phyloP scores from a whole-genome alignment of 2,329 filamentous ascomycete species.

The Fusarium phyllophilum region DNA sequence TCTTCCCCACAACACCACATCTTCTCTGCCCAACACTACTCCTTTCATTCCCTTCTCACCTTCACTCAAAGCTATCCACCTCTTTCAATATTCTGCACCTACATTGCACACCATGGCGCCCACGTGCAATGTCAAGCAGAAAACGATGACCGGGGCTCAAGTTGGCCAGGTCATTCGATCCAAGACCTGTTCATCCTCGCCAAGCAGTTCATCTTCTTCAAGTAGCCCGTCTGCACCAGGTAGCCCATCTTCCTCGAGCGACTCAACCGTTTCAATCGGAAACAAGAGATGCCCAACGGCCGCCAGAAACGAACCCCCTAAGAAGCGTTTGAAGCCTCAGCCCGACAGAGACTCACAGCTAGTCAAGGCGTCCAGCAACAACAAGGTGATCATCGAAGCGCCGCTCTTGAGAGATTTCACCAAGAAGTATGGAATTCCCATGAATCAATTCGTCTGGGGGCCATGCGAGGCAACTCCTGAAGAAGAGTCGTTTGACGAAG shows the following conservation, averaged over 20 bases:
- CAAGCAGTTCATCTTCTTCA: neutral
- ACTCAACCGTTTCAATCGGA: neutral
- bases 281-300: neutral
- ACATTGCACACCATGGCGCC: neutral
- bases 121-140: neutral
- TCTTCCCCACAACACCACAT: neutral
- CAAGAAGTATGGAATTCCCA: slow-evolving; percentile 18
- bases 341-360: neutral
- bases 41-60: neutral
- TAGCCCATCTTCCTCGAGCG: neutral
- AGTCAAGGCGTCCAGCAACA: neutral
- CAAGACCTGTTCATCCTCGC: neutral
- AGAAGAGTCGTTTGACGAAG: slow-evolving; percentile 22
- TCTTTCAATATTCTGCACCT: neutral
- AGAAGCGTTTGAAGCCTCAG: neutral
- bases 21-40: neutral
- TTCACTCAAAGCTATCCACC: neutral
- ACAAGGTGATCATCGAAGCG: slow-evolving; percentile 1
- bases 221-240: neutral
- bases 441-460: slow-evolving; percentile 24
- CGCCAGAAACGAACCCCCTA: neutral
- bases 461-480: neutral
- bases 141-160: neutral
- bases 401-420: slow-evolving; percentile 23
- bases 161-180: neutral